Percentiles rank a stretch among this genome's conserved stretches.
Evolutionary conservation across 2,329 filamentous ascomycete species (phyloP).

Genomic region (Epichloe baconii): DNA sequence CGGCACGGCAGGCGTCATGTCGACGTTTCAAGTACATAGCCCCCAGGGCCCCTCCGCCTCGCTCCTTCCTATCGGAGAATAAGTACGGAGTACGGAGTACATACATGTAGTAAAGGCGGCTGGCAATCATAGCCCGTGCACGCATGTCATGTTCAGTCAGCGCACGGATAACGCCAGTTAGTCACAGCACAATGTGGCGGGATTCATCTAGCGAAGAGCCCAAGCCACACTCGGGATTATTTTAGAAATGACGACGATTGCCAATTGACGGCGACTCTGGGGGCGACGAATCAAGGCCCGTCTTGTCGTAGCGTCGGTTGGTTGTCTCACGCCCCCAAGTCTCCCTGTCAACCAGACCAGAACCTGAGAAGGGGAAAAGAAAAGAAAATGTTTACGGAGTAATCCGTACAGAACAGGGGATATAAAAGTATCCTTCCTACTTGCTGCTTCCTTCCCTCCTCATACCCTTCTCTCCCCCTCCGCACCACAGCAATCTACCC

Average conservation of each 20-base stretch:
- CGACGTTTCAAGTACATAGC: no score
- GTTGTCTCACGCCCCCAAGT: background rate
- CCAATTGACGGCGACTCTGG: no score
- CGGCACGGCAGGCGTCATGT: background rate
- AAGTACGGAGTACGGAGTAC: background rate
- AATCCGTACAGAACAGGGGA: no score
- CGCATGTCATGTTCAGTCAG: no score
- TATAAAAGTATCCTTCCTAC: background rate
- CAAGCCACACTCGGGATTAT: background rate
- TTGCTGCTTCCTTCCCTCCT: no score
- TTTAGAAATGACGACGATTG: background rate
- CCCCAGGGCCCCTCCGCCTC: no score
- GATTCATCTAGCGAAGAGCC: background rate
- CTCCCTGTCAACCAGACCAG: background rate
- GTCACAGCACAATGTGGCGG: no score
- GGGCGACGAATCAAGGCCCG: no score
- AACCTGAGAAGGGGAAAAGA: background rate
- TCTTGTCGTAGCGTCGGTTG: no score
- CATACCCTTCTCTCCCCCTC: accelerated
- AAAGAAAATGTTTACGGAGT: no score
- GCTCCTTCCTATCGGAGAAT: background rate
- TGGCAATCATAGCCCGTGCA: background rate
- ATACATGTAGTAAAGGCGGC: background rate
- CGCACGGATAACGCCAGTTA: no score
- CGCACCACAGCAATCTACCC: background rate